phyloP scores from a whole-genome alignment of 2,329 filamentous ascomycete species.

The Penicillium sp. region DNA sequence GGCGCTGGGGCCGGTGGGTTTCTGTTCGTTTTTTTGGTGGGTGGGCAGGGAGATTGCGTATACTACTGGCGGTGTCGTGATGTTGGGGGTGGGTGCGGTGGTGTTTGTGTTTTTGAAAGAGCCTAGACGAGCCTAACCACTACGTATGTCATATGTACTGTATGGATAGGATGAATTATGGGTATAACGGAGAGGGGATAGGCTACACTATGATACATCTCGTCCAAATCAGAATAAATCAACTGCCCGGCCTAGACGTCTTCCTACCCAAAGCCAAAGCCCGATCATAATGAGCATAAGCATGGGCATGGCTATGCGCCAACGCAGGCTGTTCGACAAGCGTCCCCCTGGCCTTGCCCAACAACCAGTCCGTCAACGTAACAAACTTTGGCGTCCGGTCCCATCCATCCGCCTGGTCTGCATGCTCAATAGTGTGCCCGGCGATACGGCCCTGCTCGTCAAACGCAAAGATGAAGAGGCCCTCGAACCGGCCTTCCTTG shows the following conservation, averaged over 20 bases:
- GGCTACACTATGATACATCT: background rate
- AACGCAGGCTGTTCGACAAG: conserved; percentile 26
- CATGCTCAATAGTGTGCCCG: conserved; percentile 91
- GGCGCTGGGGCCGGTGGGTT: conserved; percentile 79
- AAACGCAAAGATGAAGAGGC: conserved; percentile 93
- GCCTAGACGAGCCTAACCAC: background rate
- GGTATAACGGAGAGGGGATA: background rate
- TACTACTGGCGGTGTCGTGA: conserved; percentile 71
- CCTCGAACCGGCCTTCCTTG: conserved; percentile 74
- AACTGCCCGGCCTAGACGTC: background rate
- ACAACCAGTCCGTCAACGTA: conserved; percentile 87
- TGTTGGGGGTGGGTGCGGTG: conserved; percentile 66
- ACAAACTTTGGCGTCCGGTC: conserved; percentile 83
- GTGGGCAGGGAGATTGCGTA: conserved; percentile 86
- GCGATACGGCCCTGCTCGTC: conserved; percentile 78
- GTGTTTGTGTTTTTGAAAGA: conserved; percentile 67
- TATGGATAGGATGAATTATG: background rate
- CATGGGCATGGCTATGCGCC: too few species aligned
- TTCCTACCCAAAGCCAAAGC: background rate
- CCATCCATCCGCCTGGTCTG: conserved; percentile 77
- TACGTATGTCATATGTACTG: too few species aligned
- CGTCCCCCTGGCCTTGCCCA: conserved; percentile 66
- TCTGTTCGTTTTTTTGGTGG: conserved; percentile 98
- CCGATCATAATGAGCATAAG: conserved; percentile 17
- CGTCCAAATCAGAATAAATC: background rate